Evolutionary conservation across 2,329 filamentous ascomycete genomes (phyloP), one percentile per base, ranked within the genome.

Genomic region (Ophioceras dolichostomum): DNA sequence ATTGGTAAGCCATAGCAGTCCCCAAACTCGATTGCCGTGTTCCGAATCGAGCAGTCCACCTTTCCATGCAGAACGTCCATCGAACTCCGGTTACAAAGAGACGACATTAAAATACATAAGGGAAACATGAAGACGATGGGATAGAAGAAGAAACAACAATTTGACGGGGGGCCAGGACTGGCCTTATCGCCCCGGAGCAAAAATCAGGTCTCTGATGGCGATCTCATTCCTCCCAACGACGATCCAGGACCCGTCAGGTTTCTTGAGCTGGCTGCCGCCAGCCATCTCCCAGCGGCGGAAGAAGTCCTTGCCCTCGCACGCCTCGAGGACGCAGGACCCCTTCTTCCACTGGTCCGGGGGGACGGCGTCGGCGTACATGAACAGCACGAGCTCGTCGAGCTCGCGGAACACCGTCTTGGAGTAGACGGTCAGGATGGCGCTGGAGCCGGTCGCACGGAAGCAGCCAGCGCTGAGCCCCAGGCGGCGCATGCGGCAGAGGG

Each of bases 371-470:
- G 28, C 14, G 27, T 43, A 41, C 20, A 41, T 14, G 13, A 43
- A 39, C 4, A 45, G 31, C 10, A 36, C 30, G n/a, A 44, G 32
- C 33, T 41, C 40, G 19, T 42, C 38, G 24, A 45, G 33, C 12
- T 45, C 26, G 3, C 27, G 28, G 20, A 44, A 42, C 18, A 42
- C 33, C 13, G 39, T 39, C 32, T 38, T 38, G n/a, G 41, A 29
- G 27, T 42, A 44, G 21, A 39, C 32, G 18, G 30, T 24, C 31
- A 44, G 36, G 18, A 37, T 30, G 8, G 37, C 34, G 21, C 19
- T 26, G 32, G 10, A 19, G 24, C 34, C 38, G 8, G 26, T 17
- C 17, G 32, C 26, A 13, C 17, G 21, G 22, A 36, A 38, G 31
- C 36, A 38, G 36, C 14, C 22, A 12, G 36, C 28, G 36, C 36